Conservation (phyloP, 2,329 filamentous ascomycete genomes). For the Cordyceps javanica region DNA sequence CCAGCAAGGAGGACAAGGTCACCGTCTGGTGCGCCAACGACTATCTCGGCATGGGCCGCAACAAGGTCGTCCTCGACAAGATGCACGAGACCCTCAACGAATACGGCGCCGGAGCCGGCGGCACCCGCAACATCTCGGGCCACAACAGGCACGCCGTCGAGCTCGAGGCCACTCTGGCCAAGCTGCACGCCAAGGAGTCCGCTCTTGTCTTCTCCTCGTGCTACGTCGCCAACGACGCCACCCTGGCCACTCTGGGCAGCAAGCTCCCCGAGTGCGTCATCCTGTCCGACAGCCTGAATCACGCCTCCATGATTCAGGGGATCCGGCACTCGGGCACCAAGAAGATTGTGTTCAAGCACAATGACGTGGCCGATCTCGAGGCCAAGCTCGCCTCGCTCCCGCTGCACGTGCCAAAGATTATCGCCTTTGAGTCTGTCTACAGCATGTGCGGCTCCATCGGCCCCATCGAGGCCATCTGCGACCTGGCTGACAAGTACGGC, state of each 20-base stretch:
- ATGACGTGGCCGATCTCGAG: conserved; percentile 89
- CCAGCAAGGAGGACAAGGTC: conserved; percentile 73
- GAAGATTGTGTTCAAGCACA: conserved; percentile 99
- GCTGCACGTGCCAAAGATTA: conserved; percentile 85
- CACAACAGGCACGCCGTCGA: conserved; percentile 92
- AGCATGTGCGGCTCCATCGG: conserved; percentile 99
- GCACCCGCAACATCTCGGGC: conserved; percentile 94
- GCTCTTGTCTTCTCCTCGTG: conserved; percentile 95
- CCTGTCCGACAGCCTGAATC: conserved; percentile 94
- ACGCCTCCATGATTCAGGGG: conserved; percentile 98
- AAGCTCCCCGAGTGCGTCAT: conserved; percentile 96
- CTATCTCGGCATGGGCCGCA: conserved; percentile 96
- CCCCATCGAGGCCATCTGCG: conserved; percentile 91
- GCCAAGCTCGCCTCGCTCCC: conserved; percentile 85
- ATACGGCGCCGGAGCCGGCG: conserved; percentile 91
- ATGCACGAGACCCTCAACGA: conserved; percentile 96
- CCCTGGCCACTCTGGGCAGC: conserved; percentile 90
- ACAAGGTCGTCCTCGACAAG: conserved; percentile 73
- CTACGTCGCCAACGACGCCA: conserved; percentile 97
- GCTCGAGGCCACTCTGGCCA: conserved; percentile 75
- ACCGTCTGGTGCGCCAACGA: conserved; percentile 99
- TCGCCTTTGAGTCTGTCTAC: conserved; percentile 97
- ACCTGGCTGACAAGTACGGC: conserved; percentile 94
- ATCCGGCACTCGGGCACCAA: conserved; percentile 95
- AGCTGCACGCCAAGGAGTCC: conserved; percentile 84